Evolutionary conservation across 176 grass and related monocot genomes (phyloP).

Genomic region (Carex parvula): DNA sequence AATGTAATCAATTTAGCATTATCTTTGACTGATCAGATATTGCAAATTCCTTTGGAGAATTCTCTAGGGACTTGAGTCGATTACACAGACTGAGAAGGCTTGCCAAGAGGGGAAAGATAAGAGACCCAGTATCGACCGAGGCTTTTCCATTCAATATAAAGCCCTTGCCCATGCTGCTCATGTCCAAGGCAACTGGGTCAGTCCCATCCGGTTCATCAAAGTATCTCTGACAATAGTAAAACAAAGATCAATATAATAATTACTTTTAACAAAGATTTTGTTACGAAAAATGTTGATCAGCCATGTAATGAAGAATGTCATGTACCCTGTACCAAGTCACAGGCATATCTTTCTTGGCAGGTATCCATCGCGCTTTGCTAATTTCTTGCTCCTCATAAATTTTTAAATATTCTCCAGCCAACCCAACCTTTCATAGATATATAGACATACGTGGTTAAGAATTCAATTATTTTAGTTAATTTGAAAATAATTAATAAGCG

Average conservation of each 20-base stretch:
- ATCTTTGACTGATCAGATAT: not conserved
- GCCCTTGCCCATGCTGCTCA: slow-evolving; percentile 84
- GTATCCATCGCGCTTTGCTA: slow-evolving; percentile 36
- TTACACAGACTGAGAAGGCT: slow-evolving; percentile 72
- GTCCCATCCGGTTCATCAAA: slow-evolving; percentile 69
- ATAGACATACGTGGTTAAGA: not conserved
- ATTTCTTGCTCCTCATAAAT: slow-evolving; percentile 53
- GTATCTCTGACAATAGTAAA: slow-evolving; percentile 48
- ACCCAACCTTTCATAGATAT: slow-evolving; percentile 45
- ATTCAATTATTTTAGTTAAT: slow-evolving; percentile 2
- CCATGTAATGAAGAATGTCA: not conserved
- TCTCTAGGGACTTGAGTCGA: slow-evolving; percentile 5
- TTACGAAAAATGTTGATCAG: not conserved
- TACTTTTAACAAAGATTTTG: not conserved
- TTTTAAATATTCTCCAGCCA: slow-evolving; percentile 53
- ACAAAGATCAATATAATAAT: slow-evolving; percentile 1
- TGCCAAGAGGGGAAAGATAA: slow-evolving; percentile 40
- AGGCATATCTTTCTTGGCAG: slow-evolving; percentile 26
- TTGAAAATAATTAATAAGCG: not conserved
- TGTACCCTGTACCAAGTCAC: slow-evolving; percentile 82
- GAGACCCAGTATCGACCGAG: slow-evolving; percentile 67
- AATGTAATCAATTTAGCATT: not conserved
- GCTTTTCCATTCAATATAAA: slow-evolving; percentile 59
- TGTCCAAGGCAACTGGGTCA: slow-evolving; percentile 59
- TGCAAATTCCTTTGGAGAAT: not conserved